A percentile compares a stretch with the other conserved stretches of the same genome.
Conservation (phyloP, 2,329 filamentous ascomycete species). For the Coniella lustricola region DNA sequence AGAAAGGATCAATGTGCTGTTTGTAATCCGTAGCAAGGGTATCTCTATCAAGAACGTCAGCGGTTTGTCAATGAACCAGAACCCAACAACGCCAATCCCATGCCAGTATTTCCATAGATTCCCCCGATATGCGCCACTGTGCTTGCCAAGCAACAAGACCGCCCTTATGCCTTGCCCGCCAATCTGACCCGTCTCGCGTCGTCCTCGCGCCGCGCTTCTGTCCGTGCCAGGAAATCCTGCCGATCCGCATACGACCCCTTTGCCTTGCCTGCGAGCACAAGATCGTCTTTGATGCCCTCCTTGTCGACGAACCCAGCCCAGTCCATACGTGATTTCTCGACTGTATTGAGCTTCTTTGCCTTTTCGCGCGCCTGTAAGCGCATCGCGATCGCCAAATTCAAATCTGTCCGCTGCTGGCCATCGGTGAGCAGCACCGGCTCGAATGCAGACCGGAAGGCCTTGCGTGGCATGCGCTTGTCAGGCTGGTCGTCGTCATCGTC, state of each 20-base stretch:
- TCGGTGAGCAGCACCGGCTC: conserved; percentile 46
- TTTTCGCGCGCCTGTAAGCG: conserved; percentile 40
- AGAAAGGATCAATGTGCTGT: background rate
- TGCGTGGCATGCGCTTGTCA: conserved; percentile 40
- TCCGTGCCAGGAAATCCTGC: conserved; percentile 59
- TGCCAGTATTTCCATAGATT: background rate
- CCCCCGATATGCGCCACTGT: background rate
- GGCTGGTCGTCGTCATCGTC: conserved; percentile 25
- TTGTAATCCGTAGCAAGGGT: conserved; percentile 8
- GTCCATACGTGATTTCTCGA: conserved; percentile 67
- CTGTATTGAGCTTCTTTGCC: conserved; percentile 61
- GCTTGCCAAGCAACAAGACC: background rate
- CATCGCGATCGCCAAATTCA: conserved; percentile 49
- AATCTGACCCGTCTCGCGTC: conserved; percentile 50
- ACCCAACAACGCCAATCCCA: background rate
- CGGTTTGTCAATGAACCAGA: background rate
- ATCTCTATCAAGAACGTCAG: conserved; percentile 3
- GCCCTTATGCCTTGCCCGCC: conserved; percentile 26
- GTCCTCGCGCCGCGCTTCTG: conserved; percentile 55
- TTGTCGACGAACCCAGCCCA: conserved; percentile 67
- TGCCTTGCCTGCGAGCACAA: conserved; percentile 56
- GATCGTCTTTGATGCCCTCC: conserved; percentile 63
- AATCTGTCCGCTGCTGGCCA: conserved; percentile 41
- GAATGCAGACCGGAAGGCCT: conserved; percentile 55
- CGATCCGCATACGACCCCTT: conserved; percentile 57